These are phyloP conservation scores for Dryas integrifolia DNA, from an alignment of 331 rosid species.

Conservation along the genomic window DNA sequence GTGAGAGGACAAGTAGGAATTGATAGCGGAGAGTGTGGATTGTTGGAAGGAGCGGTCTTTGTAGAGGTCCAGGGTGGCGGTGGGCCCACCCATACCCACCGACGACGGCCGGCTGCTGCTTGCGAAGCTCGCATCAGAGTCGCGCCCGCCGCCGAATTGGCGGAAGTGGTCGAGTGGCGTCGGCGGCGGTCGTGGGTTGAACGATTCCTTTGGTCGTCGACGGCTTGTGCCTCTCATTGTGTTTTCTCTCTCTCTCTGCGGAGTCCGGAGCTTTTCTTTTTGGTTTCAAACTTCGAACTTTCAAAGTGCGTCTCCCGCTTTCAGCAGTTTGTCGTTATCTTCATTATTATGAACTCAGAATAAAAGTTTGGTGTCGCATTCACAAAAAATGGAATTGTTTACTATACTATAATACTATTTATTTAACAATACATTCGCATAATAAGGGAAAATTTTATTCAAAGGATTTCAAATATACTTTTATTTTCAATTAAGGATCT, in stretches of 20 bases:
- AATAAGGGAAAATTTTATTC: no score
- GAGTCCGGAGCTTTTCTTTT: neutral
- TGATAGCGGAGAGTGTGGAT: constrained; percentile 53
- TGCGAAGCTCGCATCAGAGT: constrained; percentile 81
- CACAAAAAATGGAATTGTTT: no score
- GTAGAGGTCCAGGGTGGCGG: constrained; percentile 59
- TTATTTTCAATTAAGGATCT: no score
- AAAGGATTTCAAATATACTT: no score
- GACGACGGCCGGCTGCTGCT: constrained; percentile 91
- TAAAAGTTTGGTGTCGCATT: no score
- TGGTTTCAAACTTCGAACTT: no score
- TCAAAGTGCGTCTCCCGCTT: no score
- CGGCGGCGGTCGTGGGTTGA: constrained; percentile 45
- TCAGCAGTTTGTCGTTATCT: no score
- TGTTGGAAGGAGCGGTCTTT: constrained; percentile 68
- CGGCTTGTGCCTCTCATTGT: constrained; percentile 61
- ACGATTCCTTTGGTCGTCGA: constrained; percentile 53
- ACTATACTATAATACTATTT: no score
- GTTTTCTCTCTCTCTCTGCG: neutral
- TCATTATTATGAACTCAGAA: no score
- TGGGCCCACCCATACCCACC: constrained; percentile 43
- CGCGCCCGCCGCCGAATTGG: constrained; percentile 36
- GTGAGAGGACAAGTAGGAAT: constrained; percentile 52
- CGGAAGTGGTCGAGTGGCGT: constrained; percentile 25
- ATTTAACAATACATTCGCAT: no score